Base-by-base conservation (phyloP, 2,329 filamentous ascomycete genomes). In the Bipolaris cookei region DNA sequence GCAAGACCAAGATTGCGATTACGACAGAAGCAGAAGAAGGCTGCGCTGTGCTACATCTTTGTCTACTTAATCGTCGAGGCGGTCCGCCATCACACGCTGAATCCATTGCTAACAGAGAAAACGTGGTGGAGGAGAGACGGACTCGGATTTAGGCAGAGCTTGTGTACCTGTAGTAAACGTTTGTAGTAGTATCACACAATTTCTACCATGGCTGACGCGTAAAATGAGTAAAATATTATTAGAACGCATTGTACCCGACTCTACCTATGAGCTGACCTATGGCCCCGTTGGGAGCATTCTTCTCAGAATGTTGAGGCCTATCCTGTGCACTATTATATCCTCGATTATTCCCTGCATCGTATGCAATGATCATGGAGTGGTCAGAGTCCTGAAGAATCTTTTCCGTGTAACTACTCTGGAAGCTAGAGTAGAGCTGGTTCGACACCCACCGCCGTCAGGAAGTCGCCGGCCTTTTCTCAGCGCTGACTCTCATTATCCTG, bases 321-420 rank as follows among this genome's bases (percentile, higher is more conserved):
- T 34, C 18, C 14, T n/a, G 20, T 25, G 49, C 42, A 21, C 39
- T 32, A 30, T 21, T 35, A 43, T 54, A 57, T 13, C 43, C 49
- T 49, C 18, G 23, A 34, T 47, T 23, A 10, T 57, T 53, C 37
- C 18, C 41, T 39, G 38, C 54, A 47, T 47, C n/a, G 14, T 49
- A 70, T 38, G 69, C 70, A 11, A 71, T 65, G n/a, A 71, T 69
- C 34, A 56, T 51, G 5, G 62, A 64, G 48, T 70, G 62, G 47
- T 70, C 62, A 10, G 23, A 16, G 41, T 30, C 21, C 21, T 5
- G 21, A n/a, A 25, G 23, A 8, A 28, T 30, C 23, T 28, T 43
- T 21, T 43, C 41, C 21, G 25, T 14, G 21, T 1, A n/a, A n/a
- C n/a, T n/a, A n/a, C 39, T 8, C 23, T 30, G n/a, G 21, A 25